These are phyloP conservation scores for Axilococcus clingmanii DNA, from an alignment of 139 green algal genomes.

Conservation along the genomic window DNA sequence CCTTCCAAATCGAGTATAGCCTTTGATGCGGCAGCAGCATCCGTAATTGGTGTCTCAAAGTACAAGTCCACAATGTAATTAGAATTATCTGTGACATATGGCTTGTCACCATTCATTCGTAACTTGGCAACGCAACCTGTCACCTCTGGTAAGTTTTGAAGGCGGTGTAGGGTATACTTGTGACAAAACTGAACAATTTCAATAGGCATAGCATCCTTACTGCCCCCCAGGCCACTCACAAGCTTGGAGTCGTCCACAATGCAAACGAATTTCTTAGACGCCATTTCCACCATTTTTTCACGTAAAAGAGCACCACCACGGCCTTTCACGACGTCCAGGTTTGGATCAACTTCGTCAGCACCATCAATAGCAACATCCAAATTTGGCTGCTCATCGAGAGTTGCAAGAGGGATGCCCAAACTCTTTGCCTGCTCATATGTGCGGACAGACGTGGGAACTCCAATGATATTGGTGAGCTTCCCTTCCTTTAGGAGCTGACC, in stretches of 20 bases:
- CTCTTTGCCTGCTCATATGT: slow-evolving; percentile 85
- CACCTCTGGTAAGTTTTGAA: slow-evolving; percentile 49
- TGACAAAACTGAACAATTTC: slow-evolving; percentile 99
- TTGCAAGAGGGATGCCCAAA: slow-evolving; percentile 94
- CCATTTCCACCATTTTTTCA: slow-evolving; percentile 99
- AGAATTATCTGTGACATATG: slow-evolving; percentile 96
- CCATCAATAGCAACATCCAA: slow-evolving; percentile 98
- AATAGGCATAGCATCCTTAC: slow-evolving; percentile 90
- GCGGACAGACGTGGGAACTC: slow-evolving; percentile 84
- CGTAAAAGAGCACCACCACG: slow-evolving; percentile 91
- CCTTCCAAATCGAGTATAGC: slow-evolving; percentile 79
- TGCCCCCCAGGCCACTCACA: slow-evolving; percentile 74
- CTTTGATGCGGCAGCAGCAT: slow-evolving; percentile 46
- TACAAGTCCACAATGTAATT: slow-evolving; percentile 99
- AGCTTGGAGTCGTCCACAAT: slow-evolving; percentile 99
- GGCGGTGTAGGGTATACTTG: slow-evolving; percentile 67
- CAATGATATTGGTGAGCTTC: slow-evolving; percentile 91
- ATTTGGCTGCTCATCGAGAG: slow-evolving; percentile 86
- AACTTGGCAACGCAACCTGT: slow-evolving; percentile 80
- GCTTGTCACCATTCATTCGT: slow-evolving; percentile 81
- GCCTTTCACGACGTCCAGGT: slow-evolving; percentile 97
- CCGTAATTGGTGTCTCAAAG: slow-evolving; percentile 61
- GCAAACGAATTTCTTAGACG: slow-evolving; percentile 91
- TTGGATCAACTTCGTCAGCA: slow-evolving; percentile 93
- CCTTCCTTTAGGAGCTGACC: slow-evolving; percentile 79